These are phyloP conservation scores for Penicillium manginii DNA, from an alignment of 495 filamentous ascomycete genomes.

Conservation along the genomic window DNA sequence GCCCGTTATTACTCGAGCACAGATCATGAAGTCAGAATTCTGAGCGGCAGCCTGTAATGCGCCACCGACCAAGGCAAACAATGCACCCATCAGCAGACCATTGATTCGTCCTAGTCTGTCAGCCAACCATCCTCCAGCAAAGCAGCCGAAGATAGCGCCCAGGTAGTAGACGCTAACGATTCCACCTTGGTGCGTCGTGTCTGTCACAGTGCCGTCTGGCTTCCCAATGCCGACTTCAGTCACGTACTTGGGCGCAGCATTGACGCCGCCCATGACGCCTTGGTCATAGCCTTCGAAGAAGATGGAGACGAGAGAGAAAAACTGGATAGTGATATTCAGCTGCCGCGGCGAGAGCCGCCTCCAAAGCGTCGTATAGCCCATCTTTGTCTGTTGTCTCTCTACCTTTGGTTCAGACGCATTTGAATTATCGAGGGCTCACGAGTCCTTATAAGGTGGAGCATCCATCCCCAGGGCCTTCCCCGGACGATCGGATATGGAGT, in stretches of 20 bases:
- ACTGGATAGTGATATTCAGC: slow-evolving; percentile 48
- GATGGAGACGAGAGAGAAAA: slow-evolving; percentile 52
- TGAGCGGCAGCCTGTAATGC: slow-evolving; percentile 55
- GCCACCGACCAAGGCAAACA: slow-evolving; percentile 58
- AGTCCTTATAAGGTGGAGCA: too few species aligned
- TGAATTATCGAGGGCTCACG: too few species aligned
- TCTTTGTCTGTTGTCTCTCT: slow-evolving; percentile 5
- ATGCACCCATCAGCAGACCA: slow-evolving; percentile 49
- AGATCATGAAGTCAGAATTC: slow-evolving; percentile 57
- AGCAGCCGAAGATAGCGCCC: slow-evolving; percentile 57
- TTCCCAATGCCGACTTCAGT: slow-evolving; percentile 40
- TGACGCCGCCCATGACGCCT: slow-evolving; percentile 56
- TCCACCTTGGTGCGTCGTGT: slow-evolving; percentile 49
- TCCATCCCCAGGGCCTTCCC: not conserved
- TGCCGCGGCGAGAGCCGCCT: slow-evolving; percentile 43
- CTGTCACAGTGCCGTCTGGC: slow-evolving; percentile 40
- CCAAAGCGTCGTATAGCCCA: slow-evolving; percentile 50
- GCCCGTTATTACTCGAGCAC: slow-evolving; percentile 58
- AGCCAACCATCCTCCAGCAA: slow-evolving; percentile 52
- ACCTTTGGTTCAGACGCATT: not conserved
- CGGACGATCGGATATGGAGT: not conserved
- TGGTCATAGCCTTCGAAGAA: slow-evolving; percentile 61
- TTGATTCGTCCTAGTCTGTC: slow-evolving; percentile 59
- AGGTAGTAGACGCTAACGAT: slow-evolving; percentile 59
- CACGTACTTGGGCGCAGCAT: slow-evolving; percentile 44